phyloP scores from a whole-genome alignment of 495 filamentous ascomycete species.

The Beverwykella pulmonaria region DNA sequence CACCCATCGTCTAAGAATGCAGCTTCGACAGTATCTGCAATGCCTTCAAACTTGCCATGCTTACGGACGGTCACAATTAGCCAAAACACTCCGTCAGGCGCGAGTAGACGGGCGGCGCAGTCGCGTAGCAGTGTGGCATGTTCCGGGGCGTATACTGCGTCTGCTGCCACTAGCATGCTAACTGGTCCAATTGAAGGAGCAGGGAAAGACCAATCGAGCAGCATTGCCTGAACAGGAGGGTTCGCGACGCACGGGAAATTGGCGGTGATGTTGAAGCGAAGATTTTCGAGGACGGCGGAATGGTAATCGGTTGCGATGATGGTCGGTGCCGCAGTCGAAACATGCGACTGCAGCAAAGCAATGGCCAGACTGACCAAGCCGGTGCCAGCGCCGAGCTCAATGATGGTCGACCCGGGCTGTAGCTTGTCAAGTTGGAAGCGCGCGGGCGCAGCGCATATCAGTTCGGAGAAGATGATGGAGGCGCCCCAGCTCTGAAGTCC shows the following conservation, averaged over 20 bases:
- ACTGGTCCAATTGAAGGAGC: not conserved
- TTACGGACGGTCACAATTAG: conserved; percentile 24
- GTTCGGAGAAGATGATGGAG: conserved; percentile 17
- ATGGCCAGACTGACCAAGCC: conserved; percentile 25
- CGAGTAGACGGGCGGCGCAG: conserved; percentile 19
- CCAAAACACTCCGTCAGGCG: conserved; percentile 18
- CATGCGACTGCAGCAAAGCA: conserved; percentile 6
- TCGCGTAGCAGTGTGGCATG: conserved; percentile 22
- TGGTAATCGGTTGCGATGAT: conserved; percentile 31
- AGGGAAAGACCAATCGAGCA: conserved; percentile 23
- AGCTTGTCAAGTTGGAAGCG: conserved; percentile 10
- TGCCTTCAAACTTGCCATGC: conserved; percentile 22
- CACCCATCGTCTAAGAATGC: conserved; percentile 1
- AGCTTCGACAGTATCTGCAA: conserved; percentile 21
- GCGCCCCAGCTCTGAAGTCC: conserved; percentile 34
- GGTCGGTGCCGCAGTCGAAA: not conserved
- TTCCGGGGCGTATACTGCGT: conserved; percentile 24
- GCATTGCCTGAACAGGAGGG: conserved; percentile 3
- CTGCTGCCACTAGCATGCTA: conserved; percentile 21
- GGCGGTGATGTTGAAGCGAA: conserved; percentile 14
- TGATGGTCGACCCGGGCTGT: not conserved
- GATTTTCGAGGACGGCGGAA: conserved; percentile 22
- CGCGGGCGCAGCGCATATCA: conserved; percentile 11
- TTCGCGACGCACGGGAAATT: not conserved
- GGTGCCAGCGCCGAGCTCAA: conserved; percentile 32